Percentiles rank a stretch among this genome's conserved stretches.
Conservation (phyloP, 176 grass and related monocot genomes). For the Lolium perenne region DNA sequence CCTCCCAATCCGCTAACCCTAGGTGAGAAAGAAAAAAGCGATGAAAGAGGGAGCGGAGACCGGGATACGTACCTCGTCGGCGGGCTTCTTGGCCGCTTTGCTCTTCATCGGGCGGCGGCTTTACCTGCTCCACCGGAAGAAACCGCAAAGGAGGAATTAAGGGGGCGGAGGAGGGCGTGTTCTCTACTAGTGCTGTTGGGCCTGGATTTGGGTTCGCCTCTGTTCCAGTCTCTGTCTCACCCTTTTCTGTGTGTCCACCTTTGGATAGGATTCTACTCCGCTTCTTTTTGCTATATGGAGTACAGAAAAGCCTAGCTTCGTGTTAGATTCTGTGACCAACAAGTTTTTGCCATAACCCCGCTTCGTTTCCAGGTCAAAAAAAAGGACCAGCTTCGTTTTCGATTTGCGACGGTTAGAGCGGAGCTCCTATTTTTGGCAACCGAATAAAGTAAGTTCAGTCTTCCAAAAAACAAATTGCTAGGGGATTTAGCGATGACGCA, state of each 20-base stretch:
- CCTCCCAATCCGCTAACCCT: conserved; percentile 11
- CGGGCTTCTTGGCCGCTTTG: conserved; percentile 38
- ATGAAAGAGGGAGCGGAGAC: neutral
- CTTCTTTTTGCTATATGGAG: neutral
- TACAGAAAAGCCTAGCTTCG: neutral
- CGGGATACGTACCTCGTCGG: conserved; percentile 37
- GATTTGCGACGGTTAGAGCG: neutral
- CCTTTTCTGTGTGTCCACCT: conserved; percentile 8
- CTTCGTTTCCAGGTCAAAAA: neutral
- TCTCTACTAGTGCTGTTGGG: neutral
- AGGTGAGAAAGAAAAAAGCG: neutral
- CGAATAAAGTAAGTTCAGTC: too few species aligned
- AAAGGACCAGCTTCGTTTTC: neutral
- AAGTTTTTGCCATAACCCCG: neutral
- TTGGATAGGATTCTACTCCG: conserved; percentile 19
- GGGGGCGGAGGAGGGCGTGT: neutral
- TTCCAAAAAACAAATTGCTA: too few species aligned
- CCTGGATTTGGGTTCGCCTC: conserved; percentile 24
- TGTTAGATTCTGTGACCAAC: neutral
- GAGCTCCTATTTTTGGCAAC: too few species aligned
- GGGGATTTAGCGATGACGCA: too few species aligned
- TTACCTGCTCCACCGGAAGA: conserved; percentile 30
- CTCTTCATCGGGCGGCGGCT: conserved; percentile 34
- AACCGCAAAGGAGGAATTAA: neutral
- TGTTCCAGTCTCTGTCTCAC: neutral